Base-by-base conservation (phyloP, 441 rosid species). In the Populus tomentosa region DNA sequence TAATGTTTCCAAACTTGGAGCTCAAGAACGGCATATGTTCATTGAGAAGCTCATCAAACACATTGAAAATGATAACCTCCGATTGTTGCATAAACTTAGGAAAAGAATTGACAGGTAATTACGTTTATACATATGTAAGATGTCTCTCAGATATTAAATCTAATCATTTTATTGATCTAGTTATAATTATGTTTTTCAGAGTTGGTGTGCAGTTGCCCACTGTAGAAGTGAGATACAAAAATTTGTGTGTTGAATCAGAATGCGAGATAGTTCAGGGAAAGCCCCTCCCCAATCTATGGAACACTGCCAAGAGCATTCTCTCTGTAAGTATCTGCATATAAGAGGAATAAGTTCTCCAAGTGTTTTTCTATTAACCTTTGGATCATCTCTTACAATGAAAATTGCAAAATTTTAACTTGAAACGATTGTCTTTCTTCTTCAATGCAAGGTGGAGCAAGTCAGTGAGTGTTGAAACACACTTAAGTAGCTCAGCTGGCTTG, bases 11-110 rank as follows among this genome's bases (percentile, higher is more conserved):
- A 79, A 85, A 80, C 91, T 92, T 56, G 88, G 86, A 66, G 84
- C 87, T 73, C 74, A 82, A 72, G 87, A 90, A 33, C 80, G 91
- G 18, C 93, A 76, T 6, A 46, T 88, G 81, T 85, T 92, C 30
- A 85, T 92, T 7, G 91, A 86, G 46, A 87, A 87, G 77, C 97
- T 92, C 50, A 76, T 90, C 81, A 85, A 85, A 82, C 91, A 85
- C 69, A 79, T 90, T 4, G 89, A 88, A 53, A 79, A 78, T 59
- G 94, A 92, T 72, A 89, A 89, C 74, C 85, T 88, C 16, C 77
- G 72, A 50, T 78, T 92, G 82, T 62, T 88, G 64, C 75, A 79
- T 71, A 90, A 89, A 69, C 85, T 92, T 38, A 83, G 90, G 76
- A 77, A 83, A 66, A 85, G 95, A 79, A 85, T 86, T 46, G 87